Evolutionary conservation across 2,329 filamentous ascomycete species (phyloP).

Genomic region (Hypoxylon sp.): DNA sequence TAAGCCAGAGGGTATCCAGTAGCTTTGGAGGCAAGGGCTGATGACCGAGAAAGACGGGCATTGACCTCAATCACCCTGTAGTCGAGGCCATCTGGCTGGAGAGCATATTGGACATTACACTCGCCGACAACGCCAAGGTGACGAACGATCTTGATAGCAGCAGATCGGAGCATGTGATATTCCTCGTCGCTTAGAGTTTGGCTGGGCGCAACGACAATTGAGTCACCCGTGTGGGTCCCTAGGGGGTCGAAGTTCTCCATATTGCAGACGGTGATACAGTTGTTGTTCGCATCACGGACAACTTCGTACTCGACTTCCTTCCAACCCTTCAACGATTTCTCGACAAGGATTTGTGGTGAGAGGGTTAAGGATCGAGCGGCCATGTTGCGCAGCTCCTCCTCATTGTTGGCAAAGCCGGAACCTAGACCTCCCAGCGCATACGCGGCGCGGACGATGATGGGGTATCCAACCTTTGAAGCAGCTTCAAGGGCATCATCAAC

Average conservation of each 20-base stretch:
- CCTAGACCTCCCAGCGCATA: slow-evolving; percentile 97
- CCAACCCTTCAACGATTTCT: slow-evolving; percentile 99
- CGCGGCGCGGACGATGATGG: slow-evolving; percentile 96
- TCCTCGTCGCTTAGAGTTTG: slow-evolving; percentile 98
- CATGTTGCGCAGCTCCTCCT: slow-evolving; percentile 94
- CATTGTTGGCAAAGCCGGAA: slow-evolving; percentile 94
- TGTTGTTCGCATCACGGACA: slow-evolving; percentile 95
- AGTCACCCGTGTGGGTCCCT: slow-evolving; percentile 98
- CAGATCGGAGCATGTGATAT: slow-evolving; percentile 98
- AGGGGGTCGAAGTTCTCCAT: slow-evolving; percentile 99
- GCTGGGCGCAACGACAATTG: slow-evolving; percentile 96
- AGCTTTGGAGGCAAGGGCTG: slow-evolving; percentile 96
- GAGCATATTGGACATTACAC: slow-evolving; percentile 98
- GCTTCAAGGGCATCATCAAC: slow-evolving; percentile 93
- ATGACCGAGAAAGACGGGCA: slow-evolving; percentile 96
- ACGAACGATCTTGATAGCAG: slow-evolving; percentile 97
- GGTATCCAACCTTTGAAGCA: slow-evolving; percentile 89
- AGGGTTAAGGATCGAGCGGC: slow-evolving; percentile 92
- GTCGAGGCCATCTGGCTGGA: slow-evolving; percentile 96
- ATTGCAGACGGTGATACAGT: slow-evolving; percentile 99
- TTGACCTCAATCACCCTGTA: slow-evolving; percentile 99
- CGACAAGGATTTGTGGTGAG: slow-evolving; percentile 95
- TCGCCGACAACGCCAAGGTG: slow-evolving; percentile 98
- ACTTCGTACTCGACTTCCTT: slow-evolving; percentile 99
- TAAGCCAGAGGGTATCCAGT: slow-evolving; percentile 98